These are phyloP conservation scores for Termitomyces sp. DNA, from an alignment of 768 basidiomycete species.

Conservation along the genomic window DNA sequence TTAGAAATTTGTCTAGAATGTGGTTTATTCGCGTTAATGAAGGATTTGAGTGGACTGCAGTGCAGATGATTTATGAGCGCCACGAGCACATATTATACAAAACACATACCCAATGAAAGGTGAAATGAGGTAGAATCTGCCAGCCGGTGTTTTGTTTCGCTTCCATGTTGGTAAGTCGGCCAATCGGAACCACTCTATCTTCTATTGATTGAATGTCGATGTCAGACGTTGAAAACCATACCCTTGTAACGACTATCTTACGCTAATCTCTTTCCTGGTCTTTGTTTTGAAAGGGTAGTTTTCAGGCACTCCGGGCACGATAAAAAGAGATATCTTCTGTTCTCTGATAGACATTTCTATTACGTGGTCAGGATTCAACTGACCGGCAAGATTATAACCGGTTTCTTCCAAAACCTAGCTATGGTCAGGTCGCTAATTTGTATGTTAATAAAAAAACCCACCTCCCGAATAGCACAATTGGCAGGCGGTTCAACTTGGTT, in stretches of 20 bases:
- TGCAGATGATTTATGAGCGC: constrained; percentile 5
- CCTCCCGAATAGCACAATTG: constrained; percentile 90
- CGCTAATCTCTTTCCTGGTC: constrained; percentile 97
- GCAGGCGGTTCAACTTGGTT: constrained; percentile 86
- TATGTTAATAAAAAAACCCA: constrained; percentile 28
- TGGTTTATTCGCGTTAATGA: constrained; percentile 62
- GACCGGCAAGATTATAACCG: constrained; percentile 79
- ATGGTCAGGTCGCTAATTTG: constrained; percentile 4
- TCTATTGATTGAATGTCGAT: constrained; percentile 40
- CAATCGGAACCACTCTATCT: constrained; percentile 94
- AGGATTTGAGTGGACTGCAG: constrained; percentile 57
- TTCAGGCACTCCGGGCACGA: constrained; percentile 86
- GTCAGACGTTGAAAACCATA: constrained; percentile 10
- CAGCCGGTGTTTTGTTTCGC: constrained; percentile 58
- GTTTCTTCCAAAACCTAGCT: constrained; percentile 92
- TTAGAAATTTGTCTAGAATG: constrained; percentile 34
- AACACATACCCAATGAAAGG: constrained; percentile 80
- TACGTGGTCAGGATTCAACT: constrained; percentile 60
- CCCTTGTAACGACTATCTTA: constrained; percentile 32
- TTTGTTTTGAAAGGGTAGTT: constrained; percentile 87
- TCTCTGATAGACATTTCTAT: constrained; percentile 87
- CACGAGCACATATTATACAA: background rate
- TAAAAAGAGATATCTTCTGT: constrained; percentile 86
- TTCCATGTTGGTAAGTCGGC: constrained; percentile 93
- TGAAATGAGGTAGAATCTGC: constrained; percentile 92